Base-by-base conservation (phyloP, 2,329 filamentous ascomycete species). In the Madurella mycetomatis region DNA sequence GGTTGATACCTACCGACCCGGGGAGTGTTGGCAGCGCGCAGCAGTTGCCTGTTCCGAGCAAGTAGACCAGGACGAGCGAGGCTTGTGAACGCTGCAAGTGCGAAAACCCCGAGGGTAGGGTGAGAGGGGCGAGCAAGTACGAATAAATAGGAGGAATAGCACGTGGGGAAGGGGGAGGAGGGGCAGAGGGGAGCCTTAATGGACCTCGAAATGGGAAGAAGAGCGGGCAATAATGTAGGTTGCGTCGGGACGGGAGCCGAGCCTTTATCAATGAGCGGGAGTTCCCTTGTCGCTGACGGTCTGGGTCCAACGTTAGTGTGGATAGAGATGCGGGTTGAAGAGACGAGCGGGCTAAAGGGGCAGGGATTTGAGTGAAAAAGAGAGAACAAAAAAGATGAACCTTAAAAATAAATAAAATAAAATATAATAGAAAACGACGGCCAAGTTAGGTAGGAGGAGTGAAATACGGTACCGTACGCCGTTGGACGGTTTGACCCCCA, bases 281-380 rank as follows among this genome's bases (percentile, higher is more conserved):
- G 58, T 56, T 63, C 61, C 62, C 62, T 63, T 64, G 54, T 57
- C 61, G 53, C 60, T 61, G 59, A 57, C 54, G 62, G 57, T 54
- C 59, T 64, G 56, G 60, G 56, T 60, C 53, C 48, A 52, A 59
- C 54, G 57, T 64, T 64, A 64, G 62, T 57, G 55, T 60, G 56
- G 50, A 51, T 41, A 45, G 56, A 41, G 54, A 61, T 58, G 56
- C 54, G 51, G 59, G 52, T 45, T 44, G 44, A 39, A 45, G 51
- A 47, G 48, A 52, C 53, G 46, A 41, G 53, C 52, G 54, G 53
- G 53, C 57, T 59, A 57, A 58, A 55, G 34, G 43, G 44, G 9
- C 9, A 37, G 34, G 34, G 34, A 15, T 37, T 11, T 12, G 11
- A 15, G 13, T 5, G 18, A 41, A 43, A 56, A 48, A 53, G 52